These are phyloP conservation scores for Delphinella strobiligena DNA, from an alignment of 2,329 filamentous ascomycete genomes.

Conservation along the genomic window DNA sequence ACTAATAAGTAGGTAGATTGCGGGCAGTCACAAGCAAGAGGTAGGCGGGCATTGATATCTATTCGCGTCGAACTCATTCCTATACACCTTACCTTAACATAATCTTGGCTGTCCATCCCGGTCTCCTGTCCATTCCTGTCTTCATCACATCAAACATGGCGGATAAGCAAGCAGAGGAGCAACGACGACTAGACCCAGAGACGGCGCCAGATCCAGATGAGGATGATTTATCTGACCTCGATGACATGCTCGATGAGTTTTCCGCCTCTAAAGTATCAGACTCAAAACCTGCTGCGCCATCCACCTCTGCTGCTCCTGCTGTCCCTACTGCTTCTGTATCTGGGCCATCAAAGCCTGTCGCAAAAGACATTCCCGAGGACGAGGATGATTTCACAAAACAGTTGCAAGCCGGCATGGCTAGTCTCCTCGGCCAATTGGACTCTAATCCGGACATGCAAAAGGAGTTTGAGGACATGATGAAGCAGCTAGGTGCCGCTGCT, in stretches of 20 bases:
- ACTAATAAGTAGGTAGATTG: too few relatives aligned
- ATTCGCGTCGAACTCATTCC: too few relatives aligned
- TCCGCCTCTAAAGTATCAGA: conserved; percentile 48
- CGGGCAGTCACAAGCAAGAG: too few relatives aligned
- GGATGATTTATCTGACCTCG: conserved; percentile 82
- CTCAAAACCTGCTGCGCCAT: conserved; percentile 27
- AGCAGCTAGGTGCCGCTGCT: conserved; percentile 44
- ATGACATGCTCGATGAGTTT: conserved; percentile 87
- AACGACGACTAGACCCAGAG: conserved; percentile 12
- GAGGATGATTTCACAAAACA: conserved; percentile 75
- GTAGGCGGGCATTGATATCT: too few relatives aligned
- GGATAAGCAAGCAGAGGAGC: conserved; percentile 13
- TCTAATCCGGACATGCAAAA: conserved; percentile 54
- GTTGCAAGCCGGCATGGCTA: conserved; percentile 82
- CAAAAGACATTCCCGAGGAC: conserved; percentile 18
- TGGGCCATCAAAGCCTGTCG: conserved; percentile 15
- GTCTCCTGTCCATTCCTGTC: neutral
- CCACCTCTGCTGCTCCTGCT: conserved; percentile 21
- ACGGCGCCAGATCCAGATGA: conserved; percentile 70
- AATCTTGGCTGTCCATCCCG: too few relatives aligned
- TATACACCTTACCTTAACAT: too few relatives aligned
- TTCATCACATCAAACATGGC: conserved; percentile 11
- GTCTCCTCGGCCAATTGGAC: conserved; percentile 61
- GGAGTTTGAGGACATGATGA: conserved; percentile 68
- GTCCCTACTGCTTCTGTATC: conserved; percentile 11